Percentiles rank a stretch among this genome's conserved stretches.
Conservation (phyloP, 306 rosid species). For the Rubus idaeus region DNA sequence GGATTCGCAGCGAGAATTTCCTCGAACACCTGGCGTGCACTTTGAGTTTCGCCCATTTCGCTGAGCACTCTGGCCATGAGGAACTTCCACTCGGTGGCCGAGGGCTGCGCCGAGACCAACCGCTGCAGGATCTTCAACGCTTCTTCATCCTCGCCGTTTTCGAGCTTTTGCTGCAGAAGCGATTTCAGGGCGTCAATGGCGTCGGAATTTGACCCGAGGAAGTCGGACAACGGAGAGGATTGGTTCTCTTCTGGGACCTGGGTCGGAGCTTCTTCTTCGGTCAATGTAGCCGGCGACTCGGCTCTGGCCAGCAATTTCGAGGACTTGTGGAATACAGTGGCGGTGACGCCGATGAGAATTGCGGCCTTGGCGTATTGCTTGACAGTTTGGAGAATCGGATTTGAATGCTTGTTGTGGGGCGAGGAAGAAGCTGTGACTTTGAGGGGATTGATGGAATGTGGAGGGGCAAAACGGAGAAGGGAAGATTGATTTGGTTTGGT, state of each 20-base stretch:
- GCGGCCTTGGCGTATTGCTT: conserved; percentile 57
- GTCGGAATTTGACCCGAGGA: conserved; percentile 56
- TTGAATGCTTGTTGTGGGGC: not conserved
- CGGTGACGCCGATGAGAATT: conserved; percentile 47
- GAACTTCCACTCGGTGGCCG: conserved; percentile 72
- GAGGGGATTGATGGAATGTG: conserved; percentile 20
- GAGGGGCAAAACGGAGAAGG: conserved; percentile 23
- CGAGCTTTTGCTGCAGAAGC: conserved; percentile 77
- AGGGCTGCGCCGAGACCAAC: conserved; percentile 59
- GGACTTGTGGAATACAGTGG: conserved; percentile 43
- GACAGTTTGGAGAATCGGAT: conserved; percentile 39
- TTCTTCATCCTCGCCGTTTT: conserved; percentile 69
- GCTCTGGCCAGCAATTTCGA: conserved; percentile 63
- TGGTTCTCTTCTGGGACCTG: not conserved
- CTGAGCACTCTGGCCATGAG: conserved; percentile 53
- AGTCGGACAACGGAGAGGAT: conserved; percentile 50
- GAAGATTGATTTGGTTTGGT: conserved; percentile 17
- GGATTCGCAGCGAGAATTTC: conserved; percentile 58
- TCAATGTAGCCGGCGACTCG: conserved; percentile 36
- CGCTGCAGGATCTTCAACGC: conserved; percentile 57
- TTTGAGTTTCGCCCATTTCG: conserved; percentile 51
- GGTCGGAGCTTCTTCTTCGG: conserved; percentile 27
- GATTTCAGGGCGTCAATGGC: conserved; percentile 67
- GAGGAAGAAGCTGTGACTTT: conserved; percentile 39
- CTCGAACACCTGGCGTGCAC: conserved; percentile 60